Conservation (phyloP, 1,139 yeast species). For the Pichia terricola region DNA sequence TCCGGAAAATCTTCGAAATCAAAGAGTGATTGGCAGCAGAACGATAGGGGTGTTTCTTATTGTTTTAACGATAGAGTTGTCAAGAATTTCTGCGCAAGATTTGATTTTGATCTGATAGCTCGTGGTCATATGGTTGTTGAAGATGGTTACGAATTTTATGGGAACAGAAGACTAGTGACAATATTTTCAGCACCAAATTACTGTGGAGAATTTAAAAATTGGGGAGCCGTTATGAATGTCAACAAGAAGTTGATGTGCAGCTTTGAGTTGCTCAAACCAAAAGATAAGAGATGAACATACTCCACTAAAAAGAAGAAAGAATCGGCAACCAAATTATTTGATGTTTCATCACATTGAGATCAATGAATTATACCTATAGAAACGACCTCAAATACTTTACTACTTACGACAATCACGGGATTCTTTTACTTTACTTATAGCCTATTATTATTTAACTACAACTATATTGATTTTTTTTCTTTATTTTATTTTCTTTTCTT, state of each 20-base stretch:
- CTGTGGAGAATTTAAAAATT: constrained; percentile 84
- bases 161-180: constrained; percentile 67
- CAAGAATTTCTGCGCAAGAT: constrained; percentile 55
- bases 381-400: no score
- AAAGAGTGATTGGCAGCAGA: constrained; percentile 56
- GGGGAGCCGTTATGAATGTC: constrained; percentile 88
- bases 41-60: constrained; percentile 82
- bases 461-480: no score
- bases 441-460: no score
- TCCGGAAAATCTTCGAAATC: constrained; percentile 2
- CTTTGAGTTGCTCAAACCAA: constrained; percentile 67
- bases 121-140: constrained; percentile 93
- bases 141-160: constrained; percentile 84
- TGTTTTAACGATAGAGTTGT: constrained; percentile 71
- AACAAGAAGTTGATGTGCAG: constrained; percentile 69
- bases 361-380: no score
- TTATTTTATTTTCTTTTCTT: no score
- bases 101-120: constrained; percentile 70
- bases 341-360: no score
- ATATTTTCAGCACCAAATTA: constrained; percentile 84
- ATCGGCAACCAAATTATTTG: no score
- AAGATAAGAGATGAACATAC: constrained; percentile 3
- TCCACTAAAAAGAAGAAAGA: no score
- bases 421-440: no score
- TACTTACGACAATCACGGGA: no score